Conservation (phyloP, 208 protist genomes). For the Herpetomonas tarakana region DNA sequence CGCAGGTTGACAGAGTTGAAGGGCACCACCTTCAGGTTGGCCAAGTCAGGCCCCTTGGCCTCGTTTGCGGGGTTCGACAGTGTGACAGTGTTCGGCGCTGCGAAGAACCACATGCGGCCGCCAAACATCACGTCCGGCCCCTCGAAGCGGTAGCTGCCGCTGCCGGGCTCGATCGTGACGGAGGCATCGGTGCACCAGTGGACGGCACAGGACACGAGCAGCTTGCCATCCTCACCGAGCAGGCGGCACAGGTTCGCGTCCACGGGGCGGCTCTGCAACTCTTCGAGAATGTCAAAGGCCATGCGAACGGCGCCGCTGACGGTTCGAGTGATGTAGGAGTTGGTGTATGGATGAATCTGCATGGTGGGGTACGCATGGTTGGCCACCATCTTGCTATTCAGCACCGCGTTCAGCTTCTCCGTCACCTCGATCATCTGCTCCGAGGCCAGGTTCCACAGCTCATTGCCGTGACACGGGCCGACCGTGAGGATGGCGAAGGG, state of each 20-base stretch:
- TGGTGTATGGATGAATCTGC: conserved; percentile 41
- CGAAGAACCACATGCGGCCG: conserved; percentile 34
- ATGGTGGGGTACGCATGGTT: conserved; percentile 35
- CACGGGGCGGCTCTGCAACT: conserved; percentile 20
- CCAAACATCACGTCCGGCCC: conserved; percentile 9
- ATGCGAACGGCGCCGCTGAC: conserved; percentile 30
- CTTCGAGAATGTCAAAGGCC: conserved; percentile 36
- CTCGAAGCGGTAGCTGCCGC: conserved; percentile 5
- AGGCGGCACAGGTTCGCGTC: conserved; percentile 24
- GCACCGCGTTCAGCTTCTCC: conserved; percentile 15
- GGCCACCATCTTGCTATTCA: conserved; percentile 14
- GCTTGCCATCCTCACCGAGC: conserved; percentile 25
- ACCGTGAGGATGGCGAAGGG: conserved; percentile 53
- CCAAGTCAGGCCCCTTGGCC: background rate
- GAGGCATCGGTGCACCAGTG: conserved; percentile 39
- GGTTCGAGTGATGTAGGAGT: conserved; percentile 25
- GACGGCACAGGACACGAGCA: conserved; percentile 36
- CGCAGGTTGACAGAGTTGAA: background rate
- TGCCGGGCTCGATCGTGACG: background rate
- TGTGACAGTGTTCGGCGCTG: conserved; percentile 24
- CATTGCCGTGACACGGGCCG: conserved; percentile 28
- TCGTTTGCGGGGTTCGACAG: conserved; percentile 8
- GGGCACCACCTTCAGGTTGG: background rate
- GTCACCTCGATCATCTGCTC: conserved; percentile 31
- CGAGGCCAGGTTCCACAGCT: conserved; percentile 38